Base-by-base conservation (phyloP, 2,329 filamentous ascomycete genomes). In the Periconia macrospinosa region DNA sequence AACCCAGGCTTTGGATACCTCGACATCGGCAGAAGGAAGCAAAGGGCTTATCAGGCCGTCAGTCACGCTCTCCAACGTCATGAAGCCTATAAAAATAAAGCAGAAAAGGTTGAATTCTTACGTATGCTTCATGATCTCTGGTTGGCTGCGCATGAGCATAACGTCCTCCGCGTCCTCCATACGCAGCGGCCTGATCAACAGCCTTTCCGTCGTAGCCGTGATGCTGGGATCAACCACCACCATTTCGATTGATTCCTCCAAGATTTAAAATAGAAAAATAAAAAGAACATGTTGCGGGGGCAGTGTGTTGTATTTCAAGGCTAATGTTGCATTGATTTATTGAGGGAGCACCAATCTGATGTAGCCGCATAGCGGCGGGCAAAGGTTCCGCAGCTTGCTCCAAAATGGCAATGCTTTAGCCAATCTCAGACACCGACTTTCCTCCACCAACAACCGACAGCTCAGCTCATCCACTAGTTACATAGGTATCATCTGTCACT, bases 41-140 rank as follows among this genome's bases (percentile, higher is more conserved):
- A 75, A 78, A 11, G 49, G 62, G 55, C 70, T 86, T 81, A 37
- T 9, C 73, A 60, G 52, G 8, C 30, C 33, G 30, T 66, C 27
- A 66, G 57, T 41, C 1, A 41, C 8, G 40, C 6, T 30, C 15
- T 3, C 33, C 33, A 37, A n/a, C 6, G 5, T 5, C 11, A n/a
- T n/a, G 5, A 37, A 37, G 5, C 5, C 8, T 8, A 8, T 35
- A 43, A 9, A 54, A 41, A 5, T 23, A 20, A 11, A 43, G 43
- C 19, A 11, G 27, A 17, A 7, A 30, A 45, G 10, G 30, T 33
- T 6, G 30, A 30, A 8, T 58, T n/a, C 53, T 78, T 79, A 58
- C 49, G 85, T 86, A 77, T 81, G 86, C 50, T 70, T 69, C 87
- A 90, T 89, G 45, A 86, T 83, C 59, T 86, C 83, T 5, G 79